Evolutionary conservation across 1,284 basidiomycete genomes (phyloP).

Genomic region (Ceratobasidium sp.): DNA sequence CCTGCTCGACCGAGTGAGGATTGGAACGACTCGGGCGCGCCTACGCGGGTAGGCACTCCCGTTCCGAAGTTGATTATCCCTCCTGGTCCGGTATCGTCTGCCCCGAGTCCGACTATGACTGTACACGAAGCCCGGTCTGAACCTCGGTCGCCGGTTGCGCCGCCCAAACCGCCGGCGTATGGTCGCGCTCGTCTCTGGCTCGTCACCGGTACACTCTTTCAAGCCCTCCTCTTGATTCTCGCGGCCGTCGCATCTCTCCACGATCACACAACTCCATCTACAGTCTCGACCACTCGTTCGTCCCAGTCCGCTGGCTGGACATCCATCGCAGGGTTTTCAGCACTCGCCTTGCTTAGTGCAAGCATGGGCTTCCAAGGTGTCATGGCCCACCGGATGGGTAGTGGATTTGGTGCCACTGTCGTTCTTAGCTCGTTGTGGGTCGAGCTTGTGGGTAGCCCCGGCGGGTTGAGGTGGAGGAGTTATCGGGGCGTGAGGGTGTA

Average conservation of each 20-base stretch:
- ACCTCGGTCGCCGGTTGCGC: neutral
- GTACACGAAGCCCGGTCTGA: neutral
- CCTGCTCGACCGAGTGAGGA: neutral
- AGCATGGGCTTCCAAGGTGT: constrained; percentile 43
- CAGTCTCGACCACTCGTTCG: neutral
- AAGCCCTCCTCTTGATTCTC: constrained; percentile 8
- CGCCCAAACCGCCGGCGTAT: neutral
- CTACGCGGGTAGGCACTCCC: constrained; percentile 35
- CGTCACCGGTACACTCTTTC: constrained; percentile 28
- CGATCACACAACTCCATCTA: constrained; percentile 16
- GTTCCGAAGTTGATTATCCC: constrained; percentile 23
- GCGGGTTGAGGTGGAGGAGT: constrained; percentile 29
- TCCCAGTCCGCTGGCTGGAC: constrained; percentile 12
- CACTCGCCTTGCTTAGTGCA: constrained; percentile 19
- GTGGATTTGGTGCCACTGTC: constrained; percentile 33
- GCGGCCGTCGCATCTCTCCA: constrained; percentile 18
- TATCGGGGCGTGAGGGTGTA: constrained; percentile 28
- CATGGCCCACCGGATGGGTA: constrained; percentile 42
- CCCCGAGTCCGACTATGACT: neutral
- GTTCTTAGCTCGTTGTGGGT: constrained; percentile 37
- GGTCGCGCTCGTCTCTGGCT: constrained; percentile 32
- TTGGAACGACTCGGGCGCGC: constrained; percentile 32
- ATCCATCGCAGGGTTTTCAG: constrained; percentile 4
- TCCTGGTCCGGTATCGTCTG: neutral
- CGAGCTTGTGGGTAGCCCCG: constrained; percentile 32